phyloP scores from a whole-genome alignment of 257 asterid genomes.

The Solanum corneliomulleri region DNA sequence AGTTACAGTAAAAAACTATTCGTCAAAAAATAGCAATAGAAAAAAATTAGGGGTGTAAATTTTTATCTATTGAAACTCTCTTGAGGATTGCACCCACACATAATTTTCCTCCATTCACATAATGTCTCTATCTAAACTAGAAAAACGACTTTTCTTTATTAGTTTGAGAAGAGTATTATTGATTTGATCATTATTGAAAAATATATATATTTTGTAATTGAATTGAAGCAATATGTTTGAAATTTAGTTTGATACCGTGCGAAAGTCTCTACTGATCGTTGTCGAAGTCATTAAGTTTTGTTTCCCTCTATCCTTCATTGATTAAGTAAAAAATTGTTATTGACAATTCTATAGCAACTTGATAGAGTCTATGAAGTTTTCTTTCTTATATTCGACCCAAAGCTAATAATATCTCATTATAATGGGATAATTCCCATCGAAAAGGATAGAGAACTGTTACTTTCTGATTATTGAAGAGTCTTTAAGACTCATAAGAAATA shows the following conservation, averaged over 20 bases:
- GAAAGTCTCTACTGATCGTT: fast-evolving
- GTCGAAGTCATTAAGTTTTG: background rate
- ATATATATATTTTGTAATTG: too few species aligned
- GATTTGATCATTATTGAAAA: background rate
- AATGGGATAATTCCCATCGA: background rate
- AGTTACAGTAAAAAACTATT: background rate
- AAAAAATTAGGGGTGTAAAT: background rate
- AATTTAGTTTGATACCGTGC: background rate
- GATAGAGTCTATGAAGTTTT: background rate
- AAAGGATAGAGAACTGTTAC: background rate
- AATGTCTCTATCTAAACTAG: background rate
- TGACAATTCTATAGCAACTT: background rate
- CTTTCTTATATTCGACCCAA: background rate
- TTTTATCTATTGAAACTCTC: background rate
- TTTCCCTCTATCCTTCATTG: background rate
- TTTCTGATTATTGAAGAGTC: background rate
- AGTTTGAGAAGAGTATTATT: background rate
- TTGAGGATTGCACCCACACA: background rate
- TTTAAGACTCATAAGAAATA: background rate
- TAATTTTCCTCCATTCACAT: background rate
- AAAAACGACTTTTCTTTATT: background rate
- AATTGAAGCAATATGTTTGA: background rate
- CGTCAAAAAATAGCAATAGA: background rate
- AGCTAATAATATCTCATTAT: background rate
- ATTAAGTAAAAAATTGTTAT: background rate